Base-by-base conservation (phyloP, 225 moss, liverwort and hornwort species). In the Thuidium tamariscinum region DNA sequence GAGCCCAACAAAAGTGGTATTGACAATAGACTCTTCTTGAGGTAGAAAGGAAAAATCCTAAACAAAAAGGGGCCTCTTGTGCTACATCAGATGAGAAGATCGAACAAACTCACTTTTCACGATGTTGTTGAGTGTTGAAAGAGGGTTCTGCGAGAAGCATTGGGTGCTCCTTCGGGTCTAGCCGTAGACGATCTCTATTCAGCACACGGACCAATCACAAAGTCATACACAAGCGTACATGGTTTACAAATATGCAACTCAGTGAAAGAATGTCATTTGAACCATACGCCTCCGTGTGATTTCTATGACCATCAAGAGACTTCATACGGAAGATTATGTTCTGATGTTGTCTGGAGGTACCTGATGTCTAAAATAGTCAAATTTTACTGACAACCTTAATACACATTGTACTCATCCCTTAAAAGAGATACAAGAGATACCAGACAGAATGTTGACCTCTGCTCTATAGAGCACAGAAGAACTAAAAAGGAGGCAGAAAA, bases 131-230 rank as follows among this genome's bases (percentile, higher is more conserved):
- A 74, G 93, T 92, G 80, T 98, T 98, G 88, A 95, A 96, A 42
- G 95, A 98, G 57, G 97, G 96, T 83, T 96, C 97, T 34, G 96
- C 95, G 74, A 98, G 90, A 66, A 98, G 95, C 93, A 98, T 95
- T 63, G 97, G 97, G 85, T 98, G 96, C 89, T 96, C 97, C 84
- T 94, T 94, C 6, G 95, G 94, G 65, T 98, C 96, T 84, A 98
- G 91, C 90, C 95, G 86, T 26, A 96, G 92, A 29, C 95, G 93
- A 80, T 96, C 96, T 85, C 95, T 96, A 91, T 83, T 74, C 57
- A 90, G 54, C 83, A 85, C 34, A 82, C 41, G 42, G 79, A 84
- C 75, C 83, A 82, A 36, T 63, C 84, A 82, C 85, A 70, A 62
- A 90, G 73, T 88, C 68, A 90, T 68, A 80, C 20, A 56, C 82